Evolutionary conservation across 768 basidiomycete genomes (phyloP).

Genomic region (Fomitopsis pulvina): DNA sequence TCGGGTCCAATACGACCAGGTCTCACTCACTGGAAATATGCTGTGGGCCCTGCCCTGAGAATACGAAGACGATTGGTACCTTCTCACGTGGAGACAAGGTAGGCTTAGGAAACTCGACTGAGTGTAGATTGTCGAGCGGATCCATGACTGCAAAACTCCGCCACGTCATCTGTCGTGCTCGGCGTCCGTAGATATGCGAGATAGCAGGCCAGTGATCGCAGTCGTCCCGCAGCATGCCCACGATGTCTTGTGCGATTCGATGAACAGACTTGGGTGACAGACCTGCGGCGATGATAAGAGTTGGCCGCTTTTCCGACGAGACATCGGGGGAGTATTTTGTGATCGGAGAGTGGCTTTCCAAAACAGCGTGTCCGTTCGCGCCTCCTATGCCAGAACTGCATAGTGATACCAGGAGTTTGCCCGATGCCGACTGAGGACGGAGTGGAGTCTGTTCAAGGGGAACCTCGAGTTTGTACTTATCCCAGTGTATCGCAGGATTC

Average conservation of each 20-base stretch:
- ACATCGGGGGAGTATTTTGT: background rate
- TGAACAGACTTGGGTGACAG: slow-evolving; percentile 8
- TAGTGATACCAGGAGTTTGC: slow-evolving; percentile 31
- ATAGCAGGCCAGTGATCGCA: background rate
- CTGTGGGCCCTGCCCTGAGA: slow-evolving; percentile 35
- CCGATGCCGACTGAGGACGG: slow-evolving; percentile 13
- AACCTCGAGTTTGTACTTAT: slow-evolving; percentile 30
- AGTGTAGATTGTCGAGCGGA: background rate
- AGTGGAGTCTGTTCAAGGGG: slow-evolving; percentile 26
- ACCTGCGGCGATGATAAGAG: slow-evolving; percentile 5
- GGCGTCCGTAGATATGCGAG: background rate
- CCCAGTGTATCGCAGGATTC: slow-evolving; percentile 36
- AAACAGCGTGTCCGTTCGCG: slow-evolving; percentile 34
- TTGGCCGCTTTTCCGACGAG: background rate
- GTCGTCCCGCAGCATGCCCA: background rate
- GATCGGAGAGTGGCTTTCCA: slow-evolving; percentile 27
- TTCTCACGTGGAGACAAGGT: background rate
- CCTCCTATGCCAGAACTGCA: slow-evolving; percentile 40
- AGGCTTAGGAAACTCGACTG: background rate
- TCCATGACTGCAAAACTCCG: slow-evolving; percentile 2
- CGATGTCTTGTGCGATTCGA: background rate
- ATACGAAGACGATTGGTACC: slow-evolving; percentile 27
- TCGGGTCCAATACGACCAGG: background rate
- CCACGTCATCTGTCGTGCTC: slow-evolving; percentile 8
- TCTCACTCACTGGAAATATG: slow-evolving; percentile 29